Conservation (phyloP, 176 grass and related monocot species). For the Rhynchospora breviuscula region DNA sequence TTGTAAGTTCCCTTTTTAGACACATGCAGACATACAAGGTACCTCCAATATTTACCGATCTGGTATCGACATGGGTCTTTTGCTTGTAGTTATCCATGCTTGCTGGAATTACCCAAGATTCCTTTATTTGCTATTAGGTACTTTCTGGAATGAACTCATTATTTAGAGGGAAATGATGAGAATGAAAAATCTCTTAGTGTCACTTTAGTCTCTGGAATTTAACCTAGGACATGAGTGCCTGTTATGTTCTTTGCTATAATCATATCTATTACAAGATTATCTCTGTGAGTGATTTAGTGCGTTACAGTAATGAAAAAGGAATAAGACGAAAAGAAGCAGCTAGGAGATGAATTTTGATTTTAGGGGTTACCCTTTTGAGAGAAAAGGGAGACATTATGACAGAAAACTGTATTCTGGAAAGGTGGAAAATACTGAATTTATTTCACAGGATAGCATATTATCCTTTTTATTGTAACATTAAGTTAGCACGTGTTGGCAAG, state of each 20-base stretch:
- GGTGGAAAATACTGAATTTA: background rate
- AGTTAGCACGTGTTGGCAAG: background rate
- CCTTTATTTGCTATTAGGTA: background rate
- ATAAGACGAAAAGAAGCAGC: background rate
- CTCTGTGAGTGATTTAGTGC: background rate
- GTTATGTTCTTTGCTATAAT: background rate
- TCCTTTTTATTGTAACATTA: background rate
- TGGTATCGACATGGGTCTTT: background rate
- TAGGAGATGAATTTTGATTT: background rate
- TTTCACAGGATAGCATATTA: background rate
- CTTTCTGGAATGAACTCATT: background rate
- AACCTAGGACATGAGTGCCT: too few species aligned
- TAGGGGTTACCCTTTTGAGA: background rate
- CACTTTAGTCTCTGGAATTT: background rate
- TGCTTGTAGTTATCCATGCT: background rate
- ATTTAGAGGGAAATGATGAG: background rate
- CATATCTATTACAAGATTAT: background rate
- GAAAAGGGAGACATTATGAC: background rate
- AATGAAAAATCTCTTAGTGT: background rate
- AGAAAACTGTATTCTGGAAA: background rate
- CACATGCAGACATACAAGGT: background rate
- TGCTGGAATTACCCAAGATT: background rate
- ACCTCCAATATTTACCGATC: background rate
- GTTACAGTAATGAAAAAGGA: background rate
- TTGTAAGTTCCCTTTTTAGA: slow-evolving; percentile 47